Conservation (phyloP, 345 rosid genomes). For the Eutrema yunnanense region DNA sequence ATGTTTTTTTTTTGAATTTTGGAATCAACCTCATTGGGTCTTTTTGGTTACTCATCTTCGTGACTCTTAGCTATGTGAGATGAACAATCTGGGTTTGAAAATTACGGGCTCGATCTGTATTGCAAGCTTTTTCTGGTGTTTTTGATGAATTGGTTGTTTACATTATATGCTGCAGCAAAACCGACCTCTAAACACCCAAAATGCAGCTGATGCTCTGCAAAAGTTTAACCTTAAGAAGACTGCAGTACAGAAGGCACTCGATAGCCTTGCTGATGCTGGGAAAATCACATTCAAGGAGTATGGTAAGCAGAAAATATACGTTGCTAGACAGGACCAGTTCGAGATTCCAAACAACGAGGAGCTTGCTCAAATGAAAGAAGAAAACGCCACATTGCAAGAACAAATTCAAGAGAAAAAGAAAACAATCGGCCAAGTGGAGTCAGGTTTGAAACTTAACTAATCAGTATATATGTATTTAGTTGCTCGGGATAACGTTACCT, state of each 20-base stretch:
- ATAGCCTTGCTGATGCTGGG: slow-evolving; percentile 65
- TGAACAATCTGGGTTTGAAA: too few relatives aligned
- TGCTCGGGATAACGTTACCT: neutral
- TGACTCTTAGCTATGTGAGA: neutral
- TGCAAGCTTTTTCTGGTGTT: neutral
- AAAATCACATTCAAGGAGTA: slow-evolving; percentile 84
- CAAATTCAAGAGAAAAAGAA: slow-evolving; percentile 59
- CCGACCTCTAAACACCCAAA: slow-evolving; percentile 81
- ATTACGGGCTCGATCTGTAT: neutral
- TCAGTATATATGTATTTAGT: neutral
- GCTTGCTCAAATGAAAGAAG: slow-evolving; percentile 77
- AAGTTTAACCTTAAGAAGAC: slow-evolving; percentile 92
- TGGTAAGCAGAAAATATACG: slow-evolving; percentile 90
- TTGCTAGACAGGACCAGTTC: slow-evolving; percentile 92
- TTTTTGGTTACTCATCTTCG: neutral
- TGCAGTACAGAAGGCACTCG: slow-evolving; percentile 78
- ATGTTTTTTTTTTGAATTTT: neutral
- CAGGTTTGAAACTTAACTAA: slow-evolving; percentile 40
- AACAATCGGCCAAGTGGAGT: slow-evolving; percentile 50
- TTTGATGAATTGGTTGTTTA: slow-evolving; percentile 1
- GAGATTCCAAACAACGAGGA: slow-evolving; percentile 76
- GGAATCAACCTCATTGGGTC: neutral
- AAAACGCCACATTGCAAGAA: slow-evolving; percentile 57
- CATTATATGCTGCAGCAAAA: slow-evolving; percentile 54
- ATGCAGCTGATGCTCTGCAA: slow-evolving; percentile 79